phyloP scores from a whole-genome alignment of 306 rosid genomes.

The Clitoria ternatea region DNA sequence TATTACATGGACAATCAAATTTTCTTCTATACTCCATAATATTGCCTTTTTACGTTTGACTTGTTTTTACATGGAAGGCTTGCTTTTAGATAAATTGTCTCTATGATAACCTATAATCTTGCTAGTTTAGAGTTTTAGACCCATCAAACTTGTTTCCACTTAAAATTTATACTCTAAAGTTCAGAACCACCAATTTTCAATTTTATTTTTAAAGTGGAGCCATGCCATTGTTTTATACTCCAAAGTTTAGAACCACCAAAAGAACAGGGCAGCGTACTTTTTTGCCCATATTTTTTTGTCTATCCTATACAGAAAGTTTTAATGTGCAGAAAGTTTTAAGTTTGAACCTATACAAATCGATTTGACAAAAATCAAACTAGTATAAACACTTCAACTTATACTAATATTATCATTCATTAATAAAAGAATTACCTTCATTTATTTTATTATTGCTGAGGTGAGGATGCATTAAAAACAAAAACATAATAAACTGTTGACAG shows the following conservation, averaged over 20 bases:
- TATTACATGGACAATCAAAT: neutral
- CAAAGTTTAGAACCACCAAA: neutral
- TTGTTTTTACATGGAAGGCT: neutral
- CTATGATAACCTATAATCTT: neutral
- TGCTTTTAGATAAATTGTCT: constrained; percentile 8
- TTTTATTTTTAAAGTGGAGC: constrained; percentile 10
- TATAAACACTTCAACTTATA: too few species aligned
- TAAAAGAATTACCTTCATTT: too few species aligned
- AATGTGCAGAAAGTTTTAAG: too few species aligned
- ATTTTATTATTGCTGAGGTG: too few species aligned
- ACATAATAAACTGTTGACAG: too few species aligned
- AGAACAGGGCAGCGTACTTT: neutral
- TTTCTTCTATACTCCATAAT: too few species aligned
- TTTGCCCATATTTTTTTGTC: neutral
- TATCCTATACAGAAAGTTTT: neutral
- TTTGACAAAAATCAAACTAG: too few species aligned
- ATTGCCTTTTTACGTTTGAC: constrained; percentile 5
- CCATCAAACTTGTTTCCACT: constrained; percentile 23
- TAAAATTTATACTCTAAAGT: constrained; percentile 24
- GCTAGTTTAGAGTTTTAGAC: constrained; percentile 13
- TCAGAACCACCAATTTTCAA: neutral
- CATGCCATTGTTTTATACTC: neutral
- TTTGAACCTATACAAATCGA: constrained; percentile 15
- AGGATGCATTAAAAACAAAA: too few species aligned
- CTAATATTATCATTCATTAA: too few species aligned